These are phyloP conservation scores for Trypanosoma platydactyli DNA, from an alignment of 208 protist species.

Conservation along the genomic window DNA sequence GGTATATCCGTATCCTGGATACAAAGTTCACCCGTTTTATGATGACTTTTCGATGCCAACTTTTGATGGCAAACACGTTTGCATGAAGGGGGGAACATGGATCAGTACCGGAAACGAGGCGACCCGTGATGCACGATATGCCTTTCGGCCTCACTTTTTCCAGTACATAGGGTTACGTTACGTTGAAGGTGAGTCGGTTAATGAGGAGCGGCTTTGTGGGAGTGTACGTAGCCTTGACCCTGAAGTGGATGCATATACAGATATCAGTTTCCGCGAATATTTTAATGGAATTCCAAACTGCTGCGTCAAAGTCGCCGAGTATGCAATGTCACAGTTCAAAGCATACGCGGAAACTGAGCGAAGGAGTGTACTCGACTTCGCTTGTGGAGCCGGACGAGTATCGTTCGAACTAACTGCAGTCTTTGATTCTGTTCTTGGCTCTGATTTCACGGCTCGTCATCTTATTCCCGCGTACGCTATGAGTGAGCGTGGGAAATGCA, in stretches of 20 bases:
- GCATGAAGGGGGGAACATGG: conserved; percentile 96
- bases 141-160: conserved; percentile 96
- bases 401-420: conserved; percentile 76
- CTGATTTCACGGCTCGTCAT: conserved; percentile 80
- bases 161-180: conserved; percentile 94
- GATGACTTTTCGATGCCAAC: conserved; percentile 97
- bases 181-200: conserved; percentile 69
- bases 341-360: conserved; percentile 49
- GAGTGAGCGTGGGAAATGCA: conserved; percentile 71
- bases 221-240: conserved; percentile 67
- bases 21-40: conserved; percentile 93
- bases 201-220: conserved; percentile 27
- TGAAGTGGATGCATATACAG: conserved; percentile 76
- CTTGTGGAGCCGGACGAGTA: conserved; percentile 81
- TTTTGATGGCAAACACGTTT: conserved; percentile 93
- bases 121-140: conserved; percentile 90
- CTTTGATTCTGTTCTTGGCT: conserved; percentile 80
- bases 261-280: conserved; percentile 63
- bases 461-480: conserved; percentile 88
- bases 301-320: conserved; percentile 70
- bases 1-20: conserved; percentile 91
- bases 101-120: conserved; percentile 94
- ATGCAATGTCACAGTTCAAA: conserved; percentile 44
- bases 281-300: conserved; percentile 71
- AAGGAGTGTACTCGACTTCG: conserved; percentile 73